Evolutionary conservation across 495 filamentous ascomycete genomes (phyloP).

Genomic region (Chaetomium fimeti): DNA sequence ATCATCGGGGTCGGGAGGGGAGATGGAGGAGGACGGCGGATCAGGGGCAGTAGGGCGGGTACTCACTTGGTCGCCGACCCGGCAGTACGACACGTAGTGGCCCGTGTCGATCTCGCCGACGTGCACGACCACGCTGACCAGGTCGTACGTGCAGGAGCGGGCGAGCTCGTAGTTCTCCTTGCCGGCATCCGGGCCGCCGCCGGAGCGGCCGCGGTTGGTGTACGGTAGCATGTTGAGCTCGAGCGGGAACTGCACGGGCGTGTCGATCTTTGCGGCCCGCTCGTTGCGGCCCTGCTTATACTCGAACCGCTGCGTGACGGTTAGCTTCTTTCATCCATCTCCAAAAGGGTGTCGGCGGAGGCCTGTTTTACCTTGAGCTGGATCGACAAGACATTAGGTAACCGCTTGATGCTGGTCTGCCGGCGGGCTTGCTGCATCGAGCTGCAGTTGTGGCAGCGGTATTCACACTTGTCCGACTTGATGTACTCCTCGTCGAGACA

Average conservation of each 20-base stretch:
- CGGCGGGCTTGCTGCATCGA: constrained; percentile 72
- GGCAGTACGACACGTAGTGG: constrained; percentile 85
- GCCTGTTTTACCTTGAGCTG: constrained; percentile 71
- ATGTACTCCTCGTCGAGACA: constrained; percentile 82
- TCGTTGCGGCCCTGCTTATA: constrained; percentile 59
- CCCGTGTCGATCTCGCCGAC: constrained; percentile 82
- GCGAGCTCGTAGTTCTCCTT: constrained; percentile 49
- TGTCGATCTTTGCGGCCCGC: constrained; percentile 73
- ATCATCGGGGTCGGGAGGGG: not conserved
- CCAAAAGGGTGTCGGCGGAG: not conserved
- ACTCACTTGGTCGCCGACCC: constrained; percentile 71
- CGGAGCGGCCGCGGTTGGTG: constrained; percentile 63
- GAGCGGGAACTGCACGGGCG: constrained; percentile 78
- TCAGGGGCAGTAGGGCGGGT: not conserved
- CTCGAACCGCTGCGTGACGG: constrained; percentile 66
- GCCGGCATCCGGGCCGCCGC: constrained; percentile 47
- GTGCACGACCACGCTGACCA: constrained; percentile 83
- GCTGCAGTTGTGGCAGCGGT: constrained; percentile 74
- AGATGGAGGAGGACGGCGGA: not conserved
- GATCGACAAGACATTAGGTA: constrained; percentile 85
- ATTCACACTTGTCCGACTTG: constrained; percentile 71
- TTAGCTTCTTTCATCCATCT: not conserved
- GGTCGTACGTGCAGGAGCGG: constrained; percentile 68
- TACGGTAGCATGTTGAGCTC: constrained; percentile 85
- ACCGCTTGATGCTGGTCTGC: constrained; percentile 71